These are phyloP conservation scores for Albophoma yamanashiensis DNA, from an alignment of 2,329 filamentous ascomycete genomes.

Conservation along the genomic window DNA sequence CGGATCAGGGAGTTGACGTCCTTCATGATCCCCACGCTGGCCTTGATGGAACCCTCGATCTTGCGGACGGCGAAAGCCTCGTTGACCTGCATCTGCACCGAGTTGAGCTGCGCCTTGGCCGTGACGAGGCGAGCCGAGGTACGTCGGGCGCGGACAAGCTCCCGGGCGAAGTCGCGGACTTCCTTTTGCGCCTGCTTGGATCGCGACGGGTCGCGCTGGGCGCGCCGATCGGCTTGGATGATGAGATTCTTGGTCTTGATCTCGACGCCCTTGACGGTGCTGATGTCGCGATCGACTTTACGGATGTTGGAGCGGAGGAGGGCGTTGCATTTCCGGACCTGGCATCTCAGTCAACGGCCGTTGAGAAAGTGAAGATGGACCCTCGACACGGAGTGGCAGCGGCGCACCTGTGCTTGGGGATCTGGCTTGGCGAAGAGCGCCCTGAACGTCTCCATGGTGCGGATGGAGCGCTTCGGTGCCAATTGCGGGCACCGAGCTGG, in stretches of 20 bases:
- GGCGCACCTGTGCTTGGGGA: conserved; percentile 75
- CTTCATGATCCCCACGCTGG: conserved; percentile 89
- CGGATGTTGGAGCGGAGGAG: conserved; percentile 84
- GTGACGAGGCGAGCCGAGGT: conserved; percentile 67
- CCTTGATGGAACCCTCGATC: conserved; percentile 85
- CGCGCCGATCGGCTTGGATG: conserved; percentile 69
- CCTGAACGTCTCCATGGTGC: conserved; percentile 74
- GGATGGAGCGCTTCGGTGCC: conserved; percentile 2
- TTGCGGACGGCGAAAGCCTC: conserved; percentile 92
- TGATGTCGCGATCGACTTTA: conserved; percentile 89
- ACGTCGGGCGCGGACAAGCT: conserved; percentile 74
- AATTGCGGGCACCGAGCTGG: neutral
- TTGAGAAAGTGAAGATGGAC: neutral
- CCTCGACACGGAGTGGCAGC: neutral
- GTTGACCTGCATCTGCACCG: conserved; percentile 94
- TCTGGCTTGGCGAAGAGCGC: conserved; percentile 85
- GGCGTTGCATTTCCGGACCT: conserved; percentile 93
- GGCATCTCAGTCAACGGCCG: conserved; percentile 5
- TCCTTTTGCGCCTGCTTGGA: conserved; percentile 71
- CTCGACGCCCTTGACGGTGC: conserved; percentile 67
- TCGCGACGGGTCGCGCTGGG: conserved; percentile 68
- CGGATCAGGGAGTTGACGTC: conserved; percentile 82
- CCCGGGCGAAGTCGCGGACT: conserved; percentile 77
- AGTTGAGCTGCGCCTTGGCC: conserved; percentile 81
- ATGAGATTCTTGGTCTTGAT: conserved; percentile 78